Percentiles rank a stretch among this genome's conserved stretches.
phyloP scores from a whole-genome alignment of 805 yeast species.

The Wickerhamomyces strasburgensis region DNA sequence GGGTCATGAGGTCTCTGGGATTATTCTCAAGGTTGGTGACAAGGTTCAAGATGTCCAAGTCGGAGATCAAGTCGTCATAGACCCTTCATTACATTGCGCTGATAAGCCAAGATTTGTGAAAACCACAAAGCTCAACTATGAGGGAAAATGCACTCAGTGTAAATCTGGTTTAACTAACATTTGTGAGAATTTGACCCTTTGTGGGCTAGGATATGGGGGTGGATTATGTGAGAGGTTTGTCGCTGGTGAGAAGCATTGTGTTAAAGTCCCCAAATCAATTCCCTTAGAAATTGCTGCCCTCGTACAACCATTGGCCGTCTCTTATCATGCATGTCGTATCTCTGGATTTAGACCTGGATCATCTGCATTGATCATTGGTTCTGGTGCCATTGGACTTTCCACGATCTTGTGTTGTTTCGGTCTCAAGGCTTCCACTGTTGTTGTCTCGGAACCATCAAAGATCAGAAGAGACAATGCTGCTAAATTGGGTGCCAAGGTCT shows the following conservation, averaged over 20 bases:
- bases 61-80: conserved; percentile 60
- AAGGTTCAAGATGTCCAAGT: conserved; percentile 37
- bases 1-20: conserved; percentile 54
- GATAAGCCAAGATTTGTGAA: conserved; percentile 39
- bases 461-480: conserved; percentile 46
- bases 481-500: conserved; percentile 41
- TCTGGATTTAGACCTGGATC: conserved; percentile 37
- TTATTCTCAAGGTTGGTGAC: conserved; percentile 40
- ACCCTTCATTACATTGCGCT: conserved; percentile 55
- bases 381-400: conserved; percentile 52
- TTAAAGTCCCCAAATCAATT: conserved; percentile 37
- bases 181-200: conserved; percentile 43
- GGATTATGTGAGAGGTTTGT: conserved; percentile 47
- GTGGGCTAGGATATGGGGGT: conserved; percentile 56
- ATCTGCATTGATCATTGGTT: conserved; percentile 46
- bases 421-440: conserved; percentile 36
- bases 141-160: conserved; percentile 43
- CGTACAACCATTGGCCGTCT: conserved; percentile 53
- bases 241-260: conserved; percentile 35
- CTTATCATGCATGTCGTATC: conserved; percentile 52
- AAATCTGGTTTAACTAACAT: conserved; percentile 45
- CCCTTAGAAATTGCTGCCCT: conserved; percentile 45
- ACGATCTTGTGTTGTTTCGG: conserved; percentile 47
- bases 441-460: conserved; percentile 47
- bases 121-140: conserved; percentile 23